A percentile compares a stretch with the other conserved stretches of the same genome.
phyloP scores from a whole-genome alignment of 2,329 filamentous ascomycete genomes.

The Fusarium mangiferae region DNA sequence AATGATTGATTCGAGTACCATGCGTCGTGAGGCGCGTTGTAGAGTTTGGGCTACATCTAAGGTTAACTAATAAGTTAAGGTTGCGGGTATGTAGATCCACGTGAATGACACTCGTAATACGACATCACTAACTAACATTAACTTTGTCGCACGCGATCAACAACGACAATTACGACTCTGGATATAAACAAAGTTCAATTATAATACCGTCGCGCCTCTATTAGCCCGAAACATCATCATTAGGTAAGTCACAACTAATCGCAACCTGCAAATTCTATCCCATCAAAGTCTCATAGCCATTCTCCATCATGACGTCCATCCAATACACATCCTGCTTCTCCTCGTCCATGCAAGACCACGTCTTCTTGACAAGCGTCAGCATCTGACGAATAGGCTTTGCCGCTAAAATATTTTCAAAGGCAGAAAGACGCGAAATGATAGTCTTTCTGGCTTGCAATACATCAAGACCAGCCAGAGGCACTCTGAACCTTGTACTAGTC shows the following conservation, averaged over 20 bases:
- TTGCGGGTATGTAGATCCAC: background rate
- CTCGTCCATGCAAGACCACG: slow-evolving; percentile 46
- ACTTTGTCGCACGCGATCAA: background rate
- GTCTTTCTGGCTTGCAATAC: slow-evolving; percentile 27
- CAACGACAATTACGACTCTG: background rate
- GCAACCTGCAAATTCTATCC: slow-evolving; percentile 2
- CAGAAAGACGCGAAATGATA: slow-evolving; percentile 30
- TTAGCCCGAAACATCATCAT: background rate
- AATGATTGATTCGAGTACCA: background rate
- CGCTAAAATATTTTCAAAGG: slow-evolving; percentile 35
- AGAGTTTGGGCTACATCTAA: background rate
- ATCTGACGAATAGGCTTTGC: slow-evolving; percentile 42
- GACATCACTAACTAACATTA: background rate
- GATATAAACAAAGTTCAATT: background rate
- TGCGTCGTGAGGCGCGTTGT: background rate
- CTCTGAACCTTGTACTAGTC: slow-evolving; percentile 30
- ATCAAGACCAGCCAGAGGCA: slow-evolving; percentile 10
- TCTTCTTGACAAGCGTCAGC: slow-evolving; percentile 33
- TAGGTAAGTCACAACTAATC: background rate
- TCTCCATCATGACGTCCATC: slow-evolving; percentile 54
- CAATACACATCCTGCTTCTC: slow-evolving; percentile 53
- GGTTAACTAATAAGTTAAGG: background rate
- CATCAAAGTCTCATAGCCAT: slow-evolving; percentile 47
- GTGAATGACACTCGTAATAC: background rate
- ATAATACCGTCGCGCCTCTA: background rate